Conservation (phyloP, 202 grass and related monocot species). For the Eragrostis tef region DNA sequence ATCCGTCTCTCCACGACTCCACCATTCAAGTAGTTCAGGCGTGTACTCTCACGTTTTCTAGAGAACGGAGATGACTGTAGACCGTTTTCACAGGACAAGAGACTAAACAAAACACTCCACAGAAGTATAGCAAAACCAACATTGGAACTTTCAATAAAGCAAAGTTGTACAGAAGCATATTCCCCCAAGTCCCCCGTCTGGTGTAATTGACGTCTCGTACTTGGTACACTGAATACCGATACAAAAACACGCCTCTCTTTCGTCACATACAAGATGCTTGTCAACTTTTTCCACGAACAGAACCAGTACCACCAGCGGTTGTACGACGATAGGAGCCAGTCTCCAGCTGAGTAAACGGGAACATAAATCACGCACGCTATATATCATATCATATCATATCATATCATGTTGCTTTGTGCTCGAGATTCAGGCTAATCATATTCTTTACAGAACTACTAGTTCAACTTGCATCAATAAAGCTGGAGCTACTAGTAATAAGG, state of each 20-base stretch:
- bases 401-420: conserved; percentile 15
- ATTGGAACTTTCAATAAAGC: conserved; percentile 1
- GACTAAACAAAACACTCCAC: background rate
- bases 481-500: background rate
- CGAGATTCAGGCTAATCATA: background rate
- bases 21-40: background rate
- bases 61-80: background rate
- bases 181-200: background rate
- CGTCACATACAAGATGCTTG: background rate
- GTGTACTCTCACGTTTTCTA: background rate
- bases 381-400: too few relatives aligned
- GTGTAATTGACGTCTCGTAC: background rate
- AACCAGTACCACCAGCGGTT: conserved; percentile 22
- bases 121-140: background rate
- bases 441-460: background rate
- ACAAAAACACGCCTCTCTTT: conserved; percentile 9
- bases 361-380: too few relatives aligned
- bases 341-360: background rate
- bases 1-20: too few relatives aligned
- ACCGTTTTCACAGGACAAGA: background rate
- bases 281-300: conserved; percentile 19
- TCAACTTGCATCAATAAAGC: background rate
- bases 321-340: background rate
- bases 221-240: background rate
- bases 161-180: background rate